A percentile compares a stretch with the other conserved stretches of the same genome.
phyloP scores from a whole-genome alignment of 2,329 filamentous ascomycete genomes.

The Ophiosphaerella korrae region DNA sequence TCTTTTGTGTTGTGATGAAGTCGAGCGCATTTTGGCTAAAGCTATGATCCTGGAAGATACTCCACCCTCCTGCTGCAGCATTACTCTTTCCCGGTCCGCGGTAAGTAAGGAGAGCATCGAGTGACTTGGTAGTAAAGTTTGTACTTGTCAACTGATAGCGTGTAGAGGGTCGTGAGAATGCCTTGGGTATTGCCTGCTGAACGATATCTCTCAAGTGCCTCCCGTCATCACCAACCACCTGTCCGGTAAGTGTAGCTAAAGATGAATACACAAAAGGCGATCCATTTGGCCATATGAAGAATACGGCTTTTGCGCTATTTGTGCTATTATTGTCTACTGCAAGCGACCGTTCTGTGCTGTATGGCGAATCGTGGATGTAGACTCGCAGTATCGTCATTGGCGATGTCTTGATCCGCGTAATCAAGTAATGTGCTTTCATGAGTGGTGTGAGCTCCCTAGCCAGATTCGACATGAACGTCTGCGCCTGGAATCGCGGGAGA shows the following conservation, averaged over 20 bases:
- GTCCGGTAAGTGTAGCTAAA: slow-evolving; percentile 49
- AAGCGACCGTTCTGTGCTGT: slow-evolving; percentile 60
- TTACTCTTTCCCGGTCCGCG: slow-evolving; percentile 73
- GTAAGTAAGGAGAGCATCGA: slow-evolving; percentile 71
- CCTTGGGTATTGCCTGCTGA: slow-evolving; percentile 79
- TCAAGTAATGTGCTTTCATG: slow-evolving; percentile 82
- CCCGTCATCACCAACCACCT: slow-evolving; percentile 40
- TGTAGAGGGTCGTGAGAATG: slow-evolving; percentile 74
- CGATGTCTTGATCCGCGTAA: slow-evolving; percentile 72
- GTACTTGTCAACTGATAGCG: slow-evolving; percentile 73
- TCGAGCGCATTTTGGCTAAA: slow-evolving; percentile 58
- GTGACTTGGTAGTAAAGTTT: slow-evolving; percentile 71
- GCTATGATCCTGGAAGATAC: slow-evolving; percentile 72
- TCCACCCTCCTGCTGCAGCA: slow-evolving; percentile 77
- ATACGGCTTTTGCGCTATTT: slow-evolving; percentile 74
- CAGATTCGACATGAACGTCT: slow-evolving; percentile 77
- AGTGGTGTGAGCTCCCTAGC: slow-evolving; percentile 76
- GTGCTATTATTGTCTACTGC: slow-evolving; percentile 39
- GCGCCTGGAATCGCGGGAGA: slow-evolving; percentile 76
- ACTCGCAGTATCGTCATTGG: slow-evolving; percentile 77
- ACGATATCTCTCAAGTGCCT: slow-evolving; percentile 72
- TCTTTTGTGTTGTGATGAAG: slow-evolving; percentile 43
- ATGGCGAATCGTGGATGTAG: slow-evolving; percentile 80
- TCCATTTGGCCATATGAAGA: slow-evolving; percentile 80
- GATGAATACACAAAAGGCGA: slow-evolving; percentile 75